Percentiles rank a stretch among this genome's conserved stretches.
Evolutionary conservation across 306 rosid species (phyloP).

Genomic region (Prinsepia uniflora): DNA sequence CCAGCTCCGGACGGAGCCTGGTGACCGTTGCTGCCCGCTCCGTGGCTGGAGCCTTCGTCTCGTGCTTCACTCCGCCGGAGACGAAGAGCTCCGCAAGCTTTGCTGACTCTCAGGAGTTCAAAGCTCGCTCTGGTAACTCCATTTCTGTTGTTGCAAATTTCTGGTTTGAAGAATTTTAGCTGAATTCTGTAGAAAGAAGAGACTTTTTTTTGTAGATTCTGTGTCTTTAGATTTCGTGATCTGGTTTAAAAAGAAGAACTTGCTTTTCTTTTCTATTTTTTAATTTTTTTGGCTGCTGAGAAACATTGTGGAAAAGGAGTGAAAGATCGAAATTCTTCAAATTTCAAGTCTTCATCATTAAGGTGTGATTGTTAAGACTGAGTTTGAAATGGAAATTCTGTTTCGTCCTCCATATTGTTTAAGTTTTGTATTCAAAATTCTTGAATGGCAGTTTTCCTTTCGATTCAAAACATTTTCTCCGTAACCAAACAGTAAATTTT

Average conservation of each 20-base stretch:
- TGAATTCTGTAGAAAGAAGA: background rate
- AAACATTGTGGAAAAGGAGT: conserved; percentile 12
- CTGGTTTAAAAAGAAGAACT: background rate
- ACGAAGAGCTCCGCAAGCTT: conserved; percentile 34
- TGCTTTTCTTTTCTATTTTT: background rate
- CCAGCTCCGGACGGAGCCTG: conserved; percentile 34
- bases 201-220: background rate
- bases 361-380: background rate
- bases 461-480: background rate
- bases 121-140: conserved; percentile 42
- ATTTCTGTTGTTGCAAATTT: background rate
- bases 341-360: background rate
- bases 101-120: conserved; percentile 47
- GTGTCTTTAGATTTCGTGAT: background rate
- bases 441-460: background rate
- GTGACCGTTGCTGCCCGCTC: conserved; percentile 52
- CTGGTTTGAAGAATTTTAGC: background rate
- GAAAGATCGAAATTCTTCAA: background rate
- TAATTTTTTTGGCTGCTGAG: conserved; percentile 30
- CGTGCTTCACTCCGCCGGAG: conserved; percentile 79
- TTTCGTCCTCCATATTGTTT: background rate
- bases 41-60: conserved; percentile 46
- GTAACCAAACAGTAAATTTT: background rate
- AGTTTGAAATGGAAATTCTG: background rate
- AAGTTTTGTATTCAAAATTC: background rate